Percentiles rank a stretch among this genome's conserved stretches.
Conservation (phyloP, 2,329 filamentous ascomycete genomes). For the Leptographium lundbergii region DNA sequence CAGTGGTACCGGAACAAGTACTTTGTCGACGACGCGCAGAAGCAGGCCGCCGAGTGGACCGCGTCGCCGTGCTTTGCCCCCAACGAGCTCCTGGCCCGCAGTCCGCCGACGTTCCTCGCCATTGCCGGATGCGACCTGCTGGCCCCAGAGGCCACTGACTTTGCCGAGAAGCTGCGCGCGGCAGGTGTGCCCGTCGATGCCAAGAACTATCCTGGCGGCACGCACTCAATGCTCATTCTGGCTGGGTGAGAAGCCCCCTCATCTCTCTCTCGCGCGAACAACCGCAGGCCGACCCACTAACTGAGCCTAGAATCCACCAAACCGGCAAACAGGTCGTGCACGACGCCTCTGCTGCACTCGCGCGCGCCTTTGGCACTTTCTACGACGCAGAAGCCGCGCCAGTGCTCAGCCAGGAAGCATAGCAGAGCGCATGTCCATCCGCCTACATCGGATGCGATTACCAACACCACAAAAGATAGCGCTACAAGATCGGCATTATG, state of each 20-base stretch:
- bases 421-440: not conserved
- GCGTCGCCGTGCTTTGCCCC: conserved; percentile 19
- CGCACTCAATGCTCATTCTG: conserved; percentile 8
- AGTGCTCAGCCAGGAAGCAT: not conserved
- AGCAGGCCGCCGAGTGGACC: conserved; percentile 31
- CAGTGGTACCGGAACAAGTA: conserved; percentile 48
- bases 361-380: not conserved
- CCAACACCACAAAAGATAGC: not conserved
- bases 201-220: conserved; percentile 14
- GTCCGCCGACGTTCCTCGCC: conserved; percentile 37
- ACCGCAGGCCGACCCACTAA: not conserved
- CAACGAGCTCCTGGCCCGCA: conserved; percentile 37
- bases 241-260: not conserved
- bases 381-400: conserved; percentile 4
- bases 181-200: conserved; percentile 35
- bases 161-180: conserved; percentile 31
- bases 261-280: too few species aligned
- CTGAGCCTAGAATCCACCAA: conserved; percentile 1
- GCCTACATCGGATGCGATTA: not conserved
- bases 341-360: conserved; percentile 3
- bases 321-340: conserved; percentile 5
- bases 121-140: conserved; percentile 45
- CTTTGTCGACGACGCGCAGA: conserved; percentile 32
- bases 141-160: conserved; percentile 37
- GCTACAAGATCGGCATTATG: not conserved